Conservation (phyloP, 2,329 filamentous ascomycete genomes). For the Dactylellina cionopaga region DNA sequence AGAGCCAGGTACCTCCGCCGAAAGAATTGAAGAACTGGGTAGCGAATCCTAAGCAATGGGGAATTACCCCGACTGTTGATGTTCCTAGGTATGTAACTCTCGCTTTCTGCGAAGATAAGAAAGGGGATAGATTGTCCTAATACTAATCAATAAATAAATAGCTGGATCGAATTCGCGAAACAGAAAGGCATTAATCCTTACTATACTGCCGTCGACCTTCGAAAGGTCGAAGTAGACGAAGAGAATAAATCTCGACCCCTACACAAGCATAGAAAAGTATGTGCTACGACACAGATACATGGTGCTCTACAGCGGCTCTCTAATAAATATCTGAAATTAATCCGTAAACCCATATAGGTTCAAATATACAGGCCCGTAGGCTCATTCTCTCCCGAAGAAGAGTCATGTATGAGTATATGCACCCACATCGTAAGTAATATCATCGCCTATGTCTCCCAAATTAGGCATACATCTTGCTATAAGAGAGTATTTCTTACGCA, state of each 20-base stretch:
- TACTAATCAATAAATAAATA: background rate
- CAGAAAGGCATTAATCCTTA: constrained; percentile 16
- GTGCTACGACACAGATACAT: background rate
- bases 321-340: no score
- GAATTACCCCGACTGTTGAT: constrained; percentile 42
- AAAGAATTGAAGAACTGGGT: constrained; percentile 42
- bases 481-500: background rate
- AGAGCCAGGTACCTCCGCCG: constrained; percentile 43
- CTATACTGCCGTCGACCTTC: constrained; percentile 36
- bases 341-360: no score
- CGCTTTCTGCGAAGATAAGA: background rate
- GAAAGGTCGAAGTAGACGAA: constrained; percentile 46
- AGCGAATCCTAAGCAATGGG: constrained; percentile 17
- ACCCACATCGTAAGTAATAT: constrained; percentile 45
- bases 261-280: constrained; percentile 41
- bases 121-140: background rate
- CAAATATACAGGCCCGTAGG: constrained; percentile 49
- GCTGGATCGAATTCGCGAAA: constrained; percentile 40
- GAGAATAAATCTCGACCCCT: constrained; percentile 37
- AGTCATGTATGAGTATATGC: constrained; percentile 40
- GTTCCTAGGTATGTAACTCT: constrained; percentile 34
- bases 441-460: background rate
- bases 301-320: background rate
- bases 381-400: constrained; percentile 22
- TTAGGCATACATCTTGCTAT: background rate